Evolutionary conservation across 148 eudicot genomes (phyloP), one percentile per base, ranked within the genome.

Genomic region (Camellia japonica): DNA sequence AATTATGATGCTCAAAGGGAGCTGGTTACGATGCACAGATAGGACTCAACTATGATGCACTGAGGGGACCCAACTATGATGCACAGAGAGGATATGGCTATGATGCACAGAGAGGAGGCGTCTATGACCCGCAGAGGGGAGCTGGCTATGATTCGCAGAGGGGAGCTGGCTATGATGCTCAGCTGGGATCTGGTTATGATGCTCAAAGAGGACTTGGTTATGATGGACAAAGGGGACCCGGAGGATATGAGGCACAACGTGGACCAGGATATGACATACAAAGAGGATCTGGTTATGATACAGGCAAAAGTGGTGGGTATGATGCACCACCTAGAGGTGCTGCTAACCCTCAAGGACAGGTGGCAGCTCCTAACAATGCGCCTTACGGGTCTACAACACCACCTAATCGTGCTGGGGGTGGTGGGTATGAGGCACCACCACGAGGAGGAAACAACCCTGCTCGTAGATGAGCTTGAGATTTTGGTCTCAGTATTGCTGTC

Each of bases 311-410:
- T 16, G 76, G 83, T 30, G 81, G 82, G 59, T 88, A 84, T 78
- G 89, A 89, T 59, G 83, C 18, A 43, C 47, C 80, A 16, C 88
- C 82, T 70, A 80, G 87, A 82, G 90, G 86, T 30, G 84, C 78
- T 69, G 83, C 19, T 56, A 86, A 84, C 13, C 69, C 87, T 58
- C 91, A 80, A 80, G 92, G 89, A 47, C 97, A 90, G 82, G 85
- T 63, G 30, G 69, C 81, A n/a, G 69, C 85, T 43, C 78, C 85
- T 55, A 83, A 78, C 72, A 88, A 81, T 66, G 72, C 73, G 44
- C 83, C 89, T 47, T 87, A 85, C 76, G 89, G 87, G 23, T 77
- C 87, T 65, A 76, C 90, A 63, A 77, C 86, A 41, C 82, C 89
- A 5, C 78, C 85, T 76, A 67, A 79, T 81, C 87, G 88, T 54